These are phyloP conservation scores for Tricholoma matsutake DNA, from an alignment of 768 basidiomycete species.

Conservation along the genomic window DNA sequence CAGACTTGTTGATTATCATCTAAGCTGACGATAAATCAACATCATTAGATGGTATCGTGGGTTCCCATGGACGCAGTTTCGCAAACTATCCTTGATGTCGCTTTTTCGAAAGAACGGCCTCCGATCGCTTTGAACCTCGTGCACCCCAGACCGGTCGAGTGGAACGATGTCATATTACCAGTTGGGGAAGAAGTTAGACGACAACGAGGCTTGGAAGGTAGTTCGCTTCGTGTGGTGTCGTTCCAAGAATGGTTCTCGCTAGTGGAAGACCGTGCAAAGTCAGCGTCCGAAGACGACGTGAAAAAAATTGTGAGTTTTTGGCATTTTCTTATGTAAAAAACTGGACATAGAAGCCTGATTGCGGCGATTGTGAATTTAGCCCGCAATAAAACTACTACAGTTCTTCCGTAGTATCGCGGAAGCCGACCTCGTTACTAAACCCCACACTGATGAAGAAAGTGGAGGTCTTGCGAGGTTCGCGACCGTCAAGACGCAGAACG, in stretches of 20 bases:
- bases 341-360: background rate
- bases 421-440: background rate
- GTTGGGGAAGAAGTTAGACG: constrained; percentile 12
- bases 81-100: constrained; percentile 26
- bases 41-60: constrained; percentile 25
- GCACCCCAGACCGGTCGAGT: constrained; percentile 21
- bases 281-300: no score
- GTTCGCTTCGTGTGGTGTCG: constrained; percentile 1
- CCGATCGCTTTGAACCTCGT: constrained; percentile 13
- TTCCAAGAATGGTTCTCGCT: constrained; percentile 24
- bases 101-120: constrained; percentile 17
- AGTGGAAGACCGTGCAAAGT: background rate
- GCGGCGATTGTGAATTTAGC: background rate
- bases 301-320: no score
- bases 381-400: constrained; percentile 13
- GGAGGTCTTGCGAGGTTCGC: constrained; percentile 25
- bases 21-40: no score
- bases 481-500: constrained; percentile 23
- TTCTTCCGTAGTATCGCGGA: constrained; percentile 8
- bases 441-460: constrained; percentile 7
- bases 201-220: background rate
- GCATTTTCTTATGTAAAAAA: no score
- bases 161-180: constrained; percentile 26
- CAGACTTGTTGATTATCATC: no score
- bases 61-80: constrained; percentile 39